phyloP scores from a whole-genome alignment of 75 land plant species.

The Gnetum montanum region DNA sequence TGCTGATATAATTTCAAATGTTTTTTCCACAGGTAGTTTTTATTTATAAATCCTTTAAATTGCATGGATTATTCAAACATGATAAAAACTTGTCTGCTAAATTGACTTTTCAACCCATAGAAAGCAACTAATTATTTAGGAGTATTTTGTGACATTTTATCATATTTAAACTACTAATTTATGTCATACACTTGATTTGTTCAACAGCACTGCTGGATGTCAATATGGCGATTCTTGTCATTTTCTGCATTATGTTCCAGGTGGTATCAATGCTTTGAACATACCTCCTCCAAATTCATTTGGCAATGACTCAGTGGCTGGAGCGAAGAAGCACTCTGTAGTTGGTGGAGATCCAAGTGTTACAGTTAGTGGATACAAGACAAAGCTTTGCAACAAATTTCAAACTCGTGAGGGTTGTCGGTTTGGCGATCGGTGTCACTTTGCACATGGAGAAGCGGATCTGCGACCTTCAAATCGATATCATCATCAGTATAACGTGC shows the following conservation, averaged over 20 bases:
- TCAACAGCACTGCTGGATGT: slow-evolving; percentile 89
- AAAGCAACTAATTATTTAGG: too few relatives aligned
- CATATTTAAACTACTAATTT: too few relatives aligned
- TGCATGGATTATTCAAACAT: too few relatives aligned
- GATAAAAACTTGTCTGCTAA: too few relatives aligned
- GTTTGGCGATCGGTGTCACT: slow-evolving; percentile 76
- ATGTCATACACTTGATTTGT: too few relatives aligned
- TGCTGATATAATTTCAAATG: too few relatives aligned
- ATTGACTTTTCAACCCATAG: too few relatives aligned
- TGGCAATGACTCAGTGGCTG: slow-evolving; percentile 3
- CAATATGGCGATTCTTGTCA: slow-evolving; percentile 93
- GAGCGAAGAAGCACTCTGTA: slow-evolving; percentile 14
- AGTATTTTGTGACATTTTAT: too few relatives aligned
- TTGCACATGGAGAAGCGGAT: slow-evolving; percentile 77
- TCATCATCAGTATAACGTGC: neutral
- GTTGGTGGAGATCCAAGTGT: slow-evolving; percentile 19
- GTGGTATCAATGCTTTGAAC: slow-evolving; percentile 32
- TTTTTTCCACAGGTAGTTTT: too few relatives aligned
- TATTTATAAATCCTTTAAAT: too few relatives aligned
- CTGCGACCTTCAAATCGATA: slow-evolving; percentile 15
- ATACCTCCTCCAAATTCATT: slow-evolving; percentile 35
- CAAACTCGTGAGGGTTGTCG: slow-evolving; percentile 62
- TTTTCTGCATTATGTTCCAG: slow-evolving; percentile 79
- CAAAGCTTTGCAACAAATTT: slow-evolving; percentile 50
- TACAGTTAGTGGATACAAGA: slow-evolving; percentile 25